Base-by-base conservation (phyloP, 75 land plant species). In the Chamaecyparis obtusa region DNA sequence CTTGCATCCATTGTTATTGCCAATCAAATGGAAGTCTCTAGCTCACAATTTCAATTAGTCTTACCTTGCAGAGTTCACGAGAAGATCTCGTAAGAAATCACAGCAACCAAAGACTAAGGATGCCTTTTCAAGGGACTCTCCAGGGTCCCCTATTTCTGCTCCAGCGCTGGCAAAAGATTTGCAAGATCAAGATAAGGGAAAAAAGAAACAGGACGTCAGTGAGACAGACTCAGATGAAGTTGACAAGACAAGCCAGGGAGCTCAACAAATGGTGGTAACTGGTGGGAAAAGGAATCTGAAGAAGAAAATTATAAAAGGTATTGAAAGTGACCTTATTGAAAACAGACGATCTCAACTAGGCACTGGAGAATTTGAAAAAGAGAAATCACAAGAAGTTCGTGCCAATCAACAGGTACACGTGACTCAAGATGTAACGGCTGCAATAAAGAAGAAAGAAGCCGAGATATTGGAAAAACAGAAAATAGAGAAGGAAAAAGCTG, bases 1-100 rank as follows among this genome's bases (percentile, higher is more conserved):
- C 13, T 24, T 27, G 7, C 24, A 24, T 80, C 43, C 48, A 7
- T 80, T 41, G n/a, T 71, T 80, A 44, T 27, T 80, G 83, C 14
- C 49, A 44, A 27, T 27, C 48, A 43, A 80, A 30, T 13, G 8
- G 27, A 41, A 80, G 51, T 21, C 15, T 83, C n/a, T 55, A 33
- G 37, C 36, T 84, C 19, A 55, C 27, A 55, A 84, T 55, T n/a
- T 46, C 64, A 84, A 2, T 7, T 8, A 46, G 48, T 56, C 36
- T 17, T 55, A 35, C 43, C 37, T 39, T 84, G 57, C 85, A 84
- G 85, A 84, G 16, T 84, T 54, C 51, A 84, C 10, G 32, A 84
- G 67, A 56, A 84, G 64, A 56, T 84, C 67, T 35, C 85, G 85
- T 84, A 84, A 84, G 64, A 84, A 84, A 33, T 27, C 41, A 7